phyloP scores from a whole-genome alignment of 352 stramenopile genomes.

The Peronospora tabacina region DNA sequence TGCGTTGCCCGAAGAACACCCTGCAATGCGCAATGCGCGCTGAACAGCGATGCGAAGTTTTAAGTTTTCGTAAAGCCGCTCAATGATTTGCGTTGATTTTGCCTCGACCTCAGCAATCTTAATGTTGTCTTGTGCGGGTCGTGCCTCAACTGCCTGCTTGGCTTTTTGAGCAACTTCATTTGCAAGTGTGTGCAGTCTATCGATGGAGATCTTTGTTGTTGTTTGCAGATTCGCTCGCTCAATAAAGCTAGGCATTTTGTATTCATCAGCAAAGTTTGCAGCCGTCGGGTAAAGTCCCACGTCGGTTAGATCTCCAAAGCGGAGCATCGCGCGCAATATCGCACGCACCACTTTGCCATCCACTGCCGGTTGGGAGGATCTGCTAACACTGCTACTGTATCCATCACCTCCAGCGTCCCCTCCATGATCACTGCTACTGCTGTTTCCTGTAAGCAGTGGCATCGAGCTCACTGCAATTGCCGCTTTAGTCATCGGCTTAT shows the following conservation, averaged over 20 bases:
- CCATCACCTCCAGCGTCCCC: slow-evolving; percentile 28
- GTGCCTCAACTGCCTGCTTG: slow-evolving; percentile 41
- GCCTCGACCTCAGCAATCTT: slow-evolving; percentile 76
- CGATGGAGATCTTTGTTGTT: slow-evolving; percentile 47
- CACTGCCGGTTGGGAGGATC: slow-evolving; percentile 13
- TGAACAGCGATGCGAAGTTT: slow-evolving; percentile 81
- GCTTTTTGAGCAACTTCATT: slow-evolving; percentile 54
- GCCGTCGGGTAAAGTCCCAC: slow-evolving; percentile 47
- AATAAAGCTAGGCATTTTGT: slow-evolving; percentile 70
- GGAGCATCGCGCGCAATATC: slow-evolving; percentile 58
- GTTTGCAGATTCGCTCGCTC: slow-evolving; percentile 48
- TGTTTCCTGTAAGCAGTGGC: slow-evolving; percentile 14
- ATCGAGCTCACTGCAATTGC: slow-evolving; percentile 21
- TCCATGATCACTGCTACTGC: slow-evolving; percentile 36
- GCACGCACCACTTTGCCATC: slow-evolving; percentile 67
- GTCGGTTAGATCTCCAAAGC: slow-evolving; percentile 74
- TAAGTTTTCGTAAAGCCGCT: slow-evolving; percentile 80
- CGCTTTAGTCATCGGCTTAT: slow-evolving; percentile 25
- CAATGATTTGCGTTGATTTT: slow-evolving; percentile 63
- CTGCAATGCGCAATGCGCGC: slow-evolving; percentile 45
- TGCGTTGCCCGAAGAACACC: slow-evolving; percentile 35
- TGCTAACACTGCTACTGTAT: slow-evolving; percentile 31
- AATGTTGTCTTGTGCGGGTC: slow-evolving; percentile 55
- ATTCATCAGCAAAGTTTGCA: slow-evolving; percentile 66
- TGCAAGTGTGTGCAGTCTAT: slow-evolving; percentile 48